phyloP scores from a whole-genome alignment of 2,329 filamentous ascomycete genomes.

The Fusarium proliferatum region DNA sequence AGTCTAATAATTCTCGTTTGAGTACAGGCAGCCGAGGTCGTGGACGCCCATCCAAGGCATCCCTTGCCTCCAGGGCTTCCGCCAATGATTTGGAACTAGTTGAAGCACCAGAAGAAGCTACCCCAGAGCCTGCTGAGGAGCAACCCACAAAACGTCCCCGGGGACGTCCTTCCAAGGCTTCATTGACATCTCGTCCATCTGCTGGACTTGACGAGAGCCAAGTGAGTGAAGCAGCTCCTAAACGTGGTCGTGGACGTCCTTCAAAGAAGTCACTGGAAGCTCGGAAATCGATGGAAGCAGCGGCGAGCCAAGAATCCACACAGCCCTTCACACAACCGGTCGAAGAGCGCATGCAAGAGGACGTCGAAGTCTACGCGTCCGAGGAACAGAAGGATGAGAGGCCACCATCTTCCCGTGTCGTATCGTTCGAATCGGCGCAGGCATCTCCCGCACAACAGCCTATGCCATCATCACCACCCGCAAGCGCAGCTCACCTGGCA shows the following conservation, averaged over 20 bases:
- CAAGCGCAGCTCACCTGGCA: conserved; percentile 24
- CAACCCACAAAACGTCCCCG: conserved; percentile 45
- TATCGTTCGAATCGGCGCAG: conserved; percentile 35
- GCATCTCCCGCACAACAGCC: conserved; percentile 20
- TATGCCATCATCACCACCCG: conserved; percentile 36
- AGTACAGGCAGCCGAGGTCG: conserved; percentile 42
- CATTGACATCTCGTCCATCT: conserved; percentile 42
- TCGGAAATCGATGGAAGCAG: conserved; percentile 35
- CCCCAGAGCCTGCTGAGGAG: conserved; percentile 15
- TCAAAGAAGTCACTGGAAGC: conserved; percentile 48
- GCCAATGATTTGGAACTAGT: conserved; percentile 41
- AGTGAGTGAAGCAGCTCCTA: conserved; percentile 38
- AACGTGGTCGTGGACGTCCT: conserved; percentile 47
- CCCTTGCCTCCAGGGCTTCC: conserved; percentile 43
- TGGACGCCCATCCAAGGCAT: conserved; percentile 48
- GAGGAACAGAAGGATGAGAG: conserved; percentile 28
- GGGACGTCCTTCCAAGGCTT: conserved; percentile 49
- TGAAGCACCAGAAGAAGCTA: conserved; percentile 30
- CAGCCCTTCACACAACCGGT: conserved; percentile 24
- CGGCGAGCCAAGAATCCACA: conserved; percentile 27
- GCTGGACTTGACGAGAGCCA: conserved; percentile 36
- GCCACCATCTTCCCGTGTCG: conserved; percentile 16
- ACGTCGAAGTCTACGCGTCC: conserved; percentile 24
- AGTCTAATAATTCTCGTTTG: conserved; percentile 38
- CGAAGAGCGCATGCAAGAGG: conserved; percentile 32